Evolutionary conservation across 2,329 filamentous ascomycete species (phyloP).

Genomic region (Chrysoporthe austroafricana): DNA sequence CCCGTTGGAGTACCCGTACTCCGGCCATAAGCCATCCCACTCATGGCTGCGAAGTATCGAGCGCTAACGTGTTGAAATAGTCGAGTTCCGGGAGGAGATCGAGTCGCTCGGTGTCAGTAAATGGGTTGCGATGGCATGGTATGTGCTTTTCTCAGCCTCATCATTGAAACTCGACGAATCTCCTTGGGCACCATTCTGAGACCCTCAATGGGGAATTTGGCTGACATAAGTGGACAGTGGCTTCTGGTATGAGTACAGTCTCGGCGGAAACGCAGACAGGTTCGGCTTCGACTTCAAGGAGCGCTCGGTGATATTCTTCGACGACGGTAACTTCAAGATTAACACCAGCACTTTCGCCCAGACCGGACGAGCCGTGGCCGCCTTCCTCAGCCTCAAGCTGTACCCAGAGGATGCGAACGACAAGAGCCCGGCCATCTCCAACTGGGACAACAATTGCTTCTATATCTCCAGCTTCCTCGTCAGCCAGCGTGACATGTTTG

Average conservation of each 20-base stretch:
- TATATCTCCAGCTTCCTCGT: constrained; percentile 61
- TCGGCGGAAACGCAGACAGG: constrained; percentile 37
- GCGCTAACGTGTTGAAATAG: not conserved
- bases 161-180: not conserved
- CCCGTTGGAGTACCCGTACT: not conserved
- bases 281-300: constrained; percentile 36
- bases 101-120: constrained; percentile 39
- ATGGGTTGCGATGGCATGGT: constrained; percentile 42
- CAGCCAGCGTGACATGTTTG: constrained; percentile 68
- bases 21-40: not conserved
- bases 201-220: not conserved
- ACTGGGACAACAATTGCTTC: constrained; percentile 48
- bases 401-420: constrained; percentile 29
- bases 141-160: not conserved
- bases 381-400: constrained; percentile 50
- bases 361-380: constrained; percentile 43
- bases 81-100: constrained; percentile 40
- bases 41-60: not conserved
- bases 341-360: constrained; percentile 64
- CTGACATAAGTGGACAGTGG: constrained; percentile 32
- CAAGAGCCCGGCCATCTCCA: constrained; percentile 22
- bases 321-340: constrained; percentile 60
- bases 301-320: constrained; percentile 44
- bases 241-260: constrained; percentile 58
- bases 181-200: not conserved